Conservation (phyloP, 495 filamentous ascomycete species). For the Xylaria castorea region DNA sequence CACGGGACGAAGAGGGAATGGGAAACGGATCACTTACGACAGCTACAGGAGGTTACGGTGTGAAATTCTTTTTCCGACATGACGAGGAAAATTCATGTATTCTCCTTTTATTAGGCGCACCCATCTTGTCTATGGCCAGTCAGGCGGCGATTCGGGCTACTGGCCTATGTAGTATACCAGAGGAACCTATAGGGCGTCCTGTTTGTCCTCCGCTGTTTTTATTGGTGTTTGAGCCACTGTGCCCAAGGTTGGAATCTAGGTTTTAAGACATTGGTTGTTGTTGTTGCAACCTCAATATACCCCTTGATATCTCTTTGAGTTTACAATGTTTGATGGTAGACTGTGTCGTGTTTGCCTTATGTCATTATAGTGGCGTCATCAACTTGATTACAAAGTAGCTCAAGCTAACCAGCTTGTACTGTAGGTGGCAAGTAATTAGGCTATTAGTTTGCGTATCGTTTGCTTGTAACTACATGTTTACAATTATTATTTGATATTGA, state of each 20-base stretch:
- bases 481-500: background rate
- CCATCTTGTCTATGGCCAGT: constrained; percentile 6
- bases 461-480: background rate
- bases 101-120: background rate
- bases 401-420: background rate
- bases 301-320: constrained; percentile 20
- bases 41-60: constrained; percentile 13
- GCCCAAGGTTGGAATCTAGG: background rate
- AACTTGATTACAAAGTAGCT: background rate
- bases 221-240: constrained; percentile 1
- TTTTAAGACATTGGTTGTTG: constrained; percentile 17
- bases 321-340: background rate
- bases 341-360: background rate
- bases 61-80: constrained; percentile 14
- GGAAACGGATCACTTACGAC: constrained; percentile 8
- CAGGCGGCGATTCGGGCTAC: background rate
- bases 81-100: constrained; percentile 20
- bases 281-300: constrained; percentile 17
- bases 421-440: background rate
- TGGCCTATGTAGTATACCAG: constrained; percentile 20
- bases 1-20: background rate
- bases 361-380: background rate
- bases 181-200: constrained; percentile 11
- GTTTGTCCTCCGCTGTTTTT: background rate
- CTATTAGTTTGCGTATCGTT: background rate